Evolutionary conservation across 208 protist species (phyloP).

Genomic region (Porcisia deanei): DNA sequence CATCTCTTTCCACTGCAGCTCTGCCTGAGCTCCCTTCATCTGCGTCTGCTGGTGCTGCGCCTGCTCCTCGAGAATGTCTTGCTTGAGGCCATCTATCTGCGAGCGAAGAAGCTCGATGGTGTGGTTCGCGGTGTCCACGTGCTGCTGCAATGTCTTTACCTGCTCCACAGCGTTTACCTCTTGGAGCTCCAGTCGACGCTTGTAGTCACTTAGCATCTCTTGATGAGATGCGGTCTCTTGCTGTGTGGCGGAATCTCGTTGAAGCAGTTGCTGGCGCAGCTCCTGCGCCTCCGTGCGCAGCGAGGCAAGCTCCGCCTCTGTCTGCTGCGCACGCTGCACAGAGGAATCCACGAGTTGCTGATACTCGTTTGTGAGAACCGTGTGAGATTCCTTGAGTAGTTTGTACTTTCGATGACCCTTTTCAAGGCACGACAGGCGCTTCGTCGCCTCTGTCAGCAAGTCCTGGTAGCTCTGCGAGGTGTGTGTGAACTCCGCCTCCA

Average conservation of each 20-base stretch:
- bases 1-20: slow-evolving; percentile 46
- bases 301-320: slow-evolving; percentile 32
- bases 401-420: slow-evolving; percentile 76
- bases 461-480: slow-evolving; percentile 66
- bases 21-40: slow-evolving; percentile 47
- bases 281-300: slow-evolving; percentile 26
- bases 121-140: slow-evolving; percentile 60
- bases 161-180: slow-evolving; percentile 29
- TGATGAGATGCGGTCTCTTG: slow-evolving; percentile 36
- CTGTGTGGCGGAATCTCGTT: slow-evolving; percentile 42
- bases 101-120: slow-evolving; percentile 52
- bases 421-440: slow-evolving; percentile 58
- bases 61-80: slow-evolving; percentile 57
- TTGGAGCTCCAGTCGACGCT: slow-evolving; percentile 46
- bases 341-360: slow-evolving; percentile 20
- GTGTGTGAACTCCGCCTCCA: slow-evolving; percentile 74
- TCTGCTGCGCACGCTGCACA: slow-evolving; percentile 16
- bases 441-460: slow-evolving; percentile 67
- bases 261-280: slow-evolving; percentile 41
- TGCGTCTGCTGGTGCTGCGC: slow-evolving; percentile 45
- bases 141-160: slow-evolving; percentile 36
- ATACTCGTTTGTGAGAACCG: slow-evolving; percentile 31
- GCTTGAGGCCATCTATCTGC: slow-evolving; percentile 52
- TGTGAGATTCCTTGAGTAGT: slow-evolving; percentile 56
- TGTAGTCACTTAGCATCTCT: slow-evolving; percentile 39